phyloP scores from a whole-genome alignment of 257 asterid genomes.

The Jacaranda mimosifolia region DNA sequence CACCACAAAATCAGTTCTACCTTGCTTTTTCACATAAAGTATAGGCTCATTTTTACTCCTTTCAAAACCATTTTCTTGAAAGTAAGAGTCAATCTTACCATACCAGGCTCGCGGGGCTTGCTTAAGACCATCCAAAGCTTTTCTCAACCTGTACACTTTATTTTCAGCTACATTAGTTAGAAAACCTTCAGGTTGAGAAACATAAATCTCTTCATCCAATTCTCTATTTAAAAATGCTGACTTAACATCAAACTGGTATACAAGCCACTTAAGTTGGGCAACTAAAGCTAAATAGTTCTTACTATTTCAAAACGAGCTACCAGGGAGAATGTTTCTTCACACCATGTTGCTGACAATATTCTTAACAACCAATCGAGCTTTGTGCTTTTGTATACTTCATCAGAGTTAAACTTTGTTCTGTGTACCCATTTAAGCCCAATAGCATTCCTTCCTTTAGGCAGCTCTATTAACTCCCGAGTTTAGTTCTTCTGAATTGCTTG shows the following conservation, averaged over 20 bases:
- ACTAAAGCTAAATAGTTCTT: too few species aligned
- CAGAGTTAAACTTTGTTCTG: background rate
- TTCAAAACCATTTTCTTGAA: background rate
- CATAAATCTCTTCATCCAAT: background rate
- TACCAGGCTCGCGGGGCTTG: background rate
- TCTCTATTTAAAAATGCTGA: background rate
- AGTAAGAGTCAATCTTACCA: slow-evolving; percentile 14
- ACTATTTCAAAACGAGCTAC: too few species aligned
- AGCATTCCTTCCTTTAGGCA: background rate
- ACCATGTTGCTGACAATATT: background rate
- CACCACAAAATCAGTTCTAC: background rate
- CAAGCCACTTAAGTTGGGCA: background rate
- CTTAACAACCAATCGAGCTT: background rate
- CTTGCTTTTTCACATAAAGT: slow-evolving; percentile 27
- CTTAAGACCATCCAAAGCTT: background rate
- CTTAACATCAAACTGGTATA: background rate
- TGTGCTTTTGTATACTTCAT: background rate
- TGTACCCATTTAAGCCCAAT: background rate
- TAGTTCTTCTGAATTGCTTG: background rate
- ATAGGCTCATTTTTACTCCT: slow-evolving; percentile 24
- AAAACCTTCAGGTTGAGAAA: background rate
- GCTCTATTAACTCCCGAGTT: background rate
- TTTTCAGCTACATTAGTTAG: background rate
- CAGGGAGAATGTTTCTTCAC: too few species aligned
- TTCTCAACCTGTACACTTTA: background rate